phyloP scores from a whole-genome alignment of 2,329 filamentous ascomycete species.

The Oidium heveae region DNA sequence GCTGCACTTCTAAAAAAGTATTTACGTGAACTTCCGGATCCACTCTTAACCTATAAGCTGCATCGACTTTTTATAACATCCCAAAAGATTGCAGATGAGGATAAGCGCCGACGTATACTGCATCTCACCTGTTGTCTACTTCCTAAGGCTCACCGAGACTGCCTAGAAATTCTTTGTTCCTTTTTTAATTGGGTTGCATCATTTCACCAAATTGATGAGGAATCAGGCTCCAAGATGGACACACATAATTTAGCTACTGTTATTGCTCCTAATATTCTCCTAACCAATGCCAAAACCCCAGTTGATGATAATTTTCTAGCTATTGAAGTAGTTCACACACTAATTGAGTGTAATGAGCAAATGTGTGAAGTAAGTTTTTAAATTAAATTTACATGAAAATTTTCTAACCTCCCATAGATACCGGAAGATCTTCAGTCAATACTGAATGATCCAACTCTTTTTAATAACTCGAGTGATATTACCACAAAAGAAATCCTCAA shows the following conservation, averaged over 20 bases:
- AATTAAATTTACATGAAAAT: constrained; percentile 1
- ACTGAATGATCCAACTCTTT: constrained; percentile 58
- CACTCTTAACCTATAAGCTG: constrained; percentile 81
- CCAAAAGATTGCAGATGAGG: constrained; percentile 63
- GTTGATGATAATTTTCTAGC: constrained; percentile 81
- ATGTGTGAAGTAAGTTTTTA: constrained; percentile 66
- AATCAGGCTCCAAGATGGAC: constrained; percentile 96
- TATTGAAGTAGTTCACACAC: constrained; percentile 72
- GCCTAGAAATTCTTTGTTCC: constrained; percentile 79
- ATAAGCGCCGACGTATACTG: constrained; percentile 59
- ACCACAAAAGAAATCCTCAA: constrained; percentile 95
- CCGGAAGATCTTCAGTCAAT: constrained; percentile 77
- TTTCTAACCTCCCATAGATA: constrained; percentile 31
- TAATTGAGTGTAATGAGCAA: constrained; percentile 82
- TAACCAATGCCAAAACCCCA: constrained; percentile 37
- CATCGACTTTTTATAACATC: constrained; percentile 76
- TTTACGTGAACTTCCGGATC: constrained; percentile 79
- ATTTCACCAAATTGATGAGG: constrained; percentile 92
- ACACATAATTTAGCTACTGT: constrained; percentile 92
- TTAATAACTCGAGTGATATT: constrained; percentile 61
- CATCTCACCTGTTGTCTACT: constrained; percentile 82
- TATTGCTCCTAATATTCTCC: constrained; percentile 86
- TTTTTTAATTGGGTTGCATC: constrained; percentile 96
- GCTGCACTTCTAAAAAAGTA: constrained; percentile 90
- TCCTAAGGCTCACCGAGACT: constrained; percentile 79